Evolutionary conservation across 371 early-diverging fungal genomes (phyloP).

Genomic region (Mycotypha africana): DNA sequence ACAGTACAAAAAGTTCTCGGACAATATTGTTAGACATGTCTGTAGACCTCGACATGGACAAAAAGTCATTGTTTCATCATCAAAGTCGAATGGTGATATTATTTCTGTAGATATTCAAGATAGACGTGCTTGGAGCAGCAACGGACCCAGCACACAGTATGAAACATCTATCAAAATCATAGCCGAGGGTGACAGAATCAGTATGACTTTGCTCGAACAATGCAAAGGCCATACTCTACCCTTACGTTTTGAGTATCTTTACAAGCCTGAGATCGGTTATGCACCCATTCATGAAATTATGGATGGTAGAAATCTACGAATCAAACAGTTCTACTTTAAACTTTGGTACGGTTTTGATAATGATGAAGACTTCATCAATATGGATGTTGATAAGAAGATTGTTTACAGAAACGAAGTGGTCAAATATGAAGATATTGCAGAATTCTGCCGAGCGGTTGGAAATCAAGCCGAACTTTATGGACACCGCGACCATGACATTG

Average conservation of each 20-base stretch:
- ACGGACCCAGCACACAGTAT: slow-evolving; percentile 45
- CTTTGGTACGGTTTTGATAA: slow-evolving; percentile 72
- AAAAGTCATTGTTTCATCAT: slow-evolving; percentile 56
- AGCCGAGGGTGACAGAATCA: slow-evolving; percentile 36
- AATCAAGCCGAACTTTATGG: slow-evolving; percentile 86
- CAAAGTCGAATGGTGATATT: slow-evolving; percentile 25
- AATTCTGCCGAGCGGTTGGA: slow-evolving; percentile 83
- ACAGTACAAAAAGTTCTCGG: slow-evolving; percentile 65
- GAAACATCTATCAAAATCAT: slow-evolving; percentile 57
- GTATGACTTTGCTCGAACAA: slow-evolving; percentile 52
- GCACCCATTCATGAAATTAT: slow-evolving; percentile 90
- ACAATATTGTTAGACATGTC: slow-evolving; percentile 72
- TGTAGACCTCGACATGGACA: slow-evolving; percentile 81
- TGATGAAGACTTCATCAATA: slow-evolving; percentile 41
- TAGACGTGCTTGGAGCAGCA: slow-evolving; percentile 51
- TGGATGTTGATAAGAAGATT: slow-evolving; percentile 51
- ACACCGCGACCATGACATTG: slow-evolving; percentile 48
- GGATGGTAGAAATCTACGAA: slow-evolving; percentile 85
- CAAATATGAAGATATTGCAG: slow-evolving; percentile 55
- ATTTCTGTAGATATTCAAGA: slow-evolving; percentile 52
- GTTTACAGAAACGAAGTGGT: slow-evolving; percentile 58
- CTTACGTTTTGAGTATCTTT: slow-evolving; percentile 64
- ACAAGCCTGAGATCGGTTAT: slow-evolving; percentile 66
- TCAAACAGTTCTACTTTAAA: slow-evolving; percentile 85
- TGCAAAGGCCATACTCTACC: slow-evolving; percentile 64